Evolutionary conservation across 176 grass and related monocot genomes (phyloP).

Genomic region (Olyra latifolia): DNA sequence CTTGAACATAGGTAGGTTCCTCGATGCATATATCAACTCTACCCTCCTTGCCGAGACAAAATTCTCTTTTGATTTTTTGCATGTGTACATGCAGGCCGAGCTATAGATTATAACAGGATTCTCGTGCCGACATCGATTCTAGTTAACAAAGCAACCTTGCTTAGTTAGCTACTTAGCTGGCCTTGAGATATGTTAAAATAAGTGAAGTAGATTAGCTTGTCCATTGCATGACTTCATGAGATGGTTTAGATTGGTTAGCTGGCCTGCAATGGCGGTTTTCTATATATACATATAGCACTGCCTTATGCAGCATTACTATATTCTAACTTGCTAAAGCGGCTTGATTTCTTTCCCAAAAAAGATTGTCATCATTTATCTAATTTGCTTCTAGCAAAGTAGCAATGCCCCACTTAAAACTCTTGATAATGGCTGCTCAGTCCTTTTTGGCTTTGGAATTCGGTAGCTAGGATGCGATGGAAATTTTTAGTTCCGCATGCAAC

Average conservation of each 20-base stretch:
- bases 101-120: conserved; percentile 4
- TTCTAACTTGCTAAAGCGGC: neutral
- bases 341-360: neutral
- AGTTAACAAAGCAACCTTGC: conserved; percentile 38
- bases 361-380: neutral
- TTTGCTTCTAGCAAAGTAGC: neutral
- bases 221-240: conserved; percentile 24
- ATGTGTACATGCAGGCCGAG: neutral
- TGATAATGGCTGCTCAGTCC: neutral
- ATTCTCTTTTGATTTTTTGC: conserved; percentile 28
- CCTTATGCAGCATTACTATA: too few relatives aligned
- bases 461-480: too few relatives aligned
- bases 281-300: neutral
- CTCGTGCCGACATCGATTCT: conserved; percentile 43
- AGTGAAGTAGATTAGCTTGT: conserved; percentile 19
- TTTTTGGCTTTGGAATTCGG: neutral
- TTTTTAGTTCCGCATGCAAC: too few relatives aligned
- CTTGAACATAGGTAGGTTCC: neutral
- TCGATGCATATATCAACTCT: neutral
- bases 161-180: neutral
- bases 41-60: neutral
- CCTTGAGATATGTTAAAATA: neutral
- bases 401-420: neutral
- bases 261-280: neutral
- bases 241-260: conserved; percentile 29